Evolutionary conservation across 345 rosid genomes (phyloP).

Genomic region (Eucalyptus fibrosa): DNA sequence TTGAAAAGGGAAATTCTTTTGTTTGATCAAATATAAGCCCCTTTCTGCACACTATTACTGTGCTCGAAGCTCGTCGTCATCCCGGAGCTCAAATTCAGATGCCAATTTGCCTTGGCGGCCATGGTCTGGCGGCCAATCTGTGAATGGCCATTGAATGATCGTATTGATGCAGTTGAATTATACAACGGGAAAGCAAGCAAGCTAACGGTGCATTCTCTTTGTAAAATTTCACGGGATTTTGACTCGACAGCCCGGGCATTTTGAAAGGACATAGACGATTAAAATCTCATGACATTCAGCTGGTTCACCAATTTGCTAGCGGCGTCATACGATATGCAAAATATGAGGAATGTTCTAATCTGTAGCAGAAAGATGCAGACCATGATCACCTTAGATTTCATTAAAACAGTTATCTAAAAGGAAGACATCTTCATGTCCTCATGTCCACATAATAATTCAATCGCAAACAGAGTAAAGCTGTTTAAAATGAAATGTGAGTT

Average conservation of each 20-base stretch:
- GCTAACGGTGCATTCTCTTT: background rate
- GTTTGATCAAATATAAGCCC: background rate
- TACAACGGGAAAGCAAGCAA: background rate
- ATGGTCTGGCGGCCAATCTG: background rate
- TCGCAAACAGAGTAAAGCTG: background rate
- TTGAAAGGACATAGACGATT: background rate
- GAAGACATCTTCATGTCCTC: background rate
- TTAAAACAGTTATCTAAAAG: background rate
- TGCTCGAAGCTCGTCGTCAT: background rate
- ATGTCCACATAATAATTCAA: background rate
- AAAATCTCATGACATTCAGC: background rate
- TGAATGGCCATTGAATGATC: background rate
- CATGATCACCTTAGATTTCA: background rate
- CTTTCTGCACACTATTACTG: background rate
- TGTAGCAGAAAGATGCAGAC: background rate
- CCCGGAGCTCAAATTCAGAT: background rate
- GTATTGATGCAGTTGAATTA: background rate
- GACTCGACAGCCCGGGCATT: background rate
- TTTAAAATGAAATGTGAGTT: background rate
- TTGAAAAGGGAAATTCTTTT: background rate
- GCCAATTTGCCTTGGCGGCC: background rate
- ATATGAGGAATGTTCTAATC: background rate
- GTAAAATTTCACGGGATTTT: background rate
- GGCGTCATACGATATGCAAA: background rate
- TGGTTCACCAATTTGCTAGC: background rate